These are phyloP conservation scores for Phytophthora melonis DNA, from an alignment of 352 stramenopile genomes.

Conservation along the genomic window DNA sequence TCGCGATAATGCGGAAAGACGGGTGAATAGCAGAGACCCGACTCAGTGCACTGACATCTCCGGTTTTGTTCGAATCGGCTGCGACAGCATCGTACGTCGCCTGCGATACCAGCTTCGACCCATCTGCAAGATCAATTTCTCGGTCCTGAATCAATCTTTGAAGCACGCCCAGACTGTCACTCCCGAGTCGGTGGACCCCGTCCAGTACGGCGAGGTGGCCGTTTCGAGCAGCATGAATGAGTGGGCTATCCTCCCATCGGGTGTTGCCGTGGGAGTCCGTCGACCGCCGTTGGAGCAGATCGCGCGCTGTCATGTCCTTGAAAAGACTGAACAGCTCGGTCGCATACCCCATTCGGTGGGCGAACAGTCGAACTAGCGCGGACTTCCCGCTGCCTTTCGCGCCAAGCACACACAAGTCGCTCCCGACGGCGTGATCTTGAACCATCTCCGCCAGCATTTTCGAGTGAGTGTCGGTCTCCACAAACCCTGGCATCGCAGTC, in stretches of 20 bases:
- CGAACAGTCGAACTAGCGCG: constrained; percentile 70
- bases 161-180: constrained; percentile 91
- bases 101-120: constrained; percentile 78
- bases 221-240: constrained; percentile 89
- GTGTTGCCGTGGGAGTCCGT: constrained; percentile 92
- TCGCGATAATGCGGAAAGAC: constrained; percentile 90
- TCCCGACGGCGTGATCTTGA: constrained; percentile 78
- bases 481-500: constrained; percentile 49
- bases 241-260: constrained; percentile 92
- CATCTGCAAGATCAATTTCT: constrained; percentile 91
- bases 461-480: constrained; percentile 68
- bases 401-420: constrained; percentile 85
- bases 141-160: constrained; percentile 90
- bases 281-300: constrained; percentile 91
- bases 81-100: constrained; percentile 66
- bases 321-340: constrained; percentile 94
- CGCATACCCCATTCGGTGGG: constrained; percentile 79
- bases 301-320: constrained; percentile 93
- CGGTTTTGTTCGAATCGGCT: constrained; percentile 18
- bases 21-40: constrained; percentile 84
- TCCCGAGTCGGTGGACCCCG: constrained; percentile 93
- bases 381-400: constrained; percentile 90
- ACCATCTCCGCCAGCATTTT: constrained; percentile 73
- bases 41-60: constrained; percentile 17
- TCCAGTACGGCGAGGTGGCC: constrained; percentile 92